These are phyloP conservation scores for Iberis pinnata DNA, from an alignment of 345 rosid genomes.

Conservation along the genomic window DNA sequence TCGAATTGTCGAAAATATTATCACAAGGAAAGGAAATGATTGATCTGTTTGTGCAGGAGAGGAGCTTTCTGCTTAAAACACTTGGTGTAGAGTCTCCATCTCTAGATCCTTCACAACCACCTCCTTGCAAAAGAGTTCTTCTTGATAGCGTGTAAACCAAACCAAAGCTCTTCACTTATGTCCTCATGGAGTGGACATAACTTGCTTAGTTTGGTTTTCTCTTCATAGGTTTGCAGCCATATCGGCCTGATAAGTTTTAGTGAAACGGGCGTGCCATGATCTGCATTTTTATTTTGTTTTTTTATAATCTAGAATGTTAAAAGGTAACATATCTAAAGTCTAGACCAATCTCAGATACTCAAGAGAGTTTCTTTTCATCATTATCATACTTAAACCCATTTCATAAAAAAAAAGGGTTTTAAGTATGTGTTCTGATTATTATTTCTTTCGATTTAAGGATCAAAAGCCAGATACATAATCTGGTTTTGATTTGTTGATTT, in stretches of 20 bases:
- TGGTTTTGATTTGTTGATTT: slow-evolving; percentile 28
- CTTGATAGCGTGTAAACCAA: slow-evolving; percentile 67
- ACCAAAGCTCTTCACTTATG: slow-evolving; percentile 19
- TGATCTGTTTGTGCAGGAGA: slow-evolving; percentile 53
- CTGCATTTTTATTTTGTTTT: slow-evolving; percentile 40
- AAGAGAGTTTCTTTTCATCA: slow-evolving; percentile 15
- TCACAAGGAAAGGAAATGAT: slow-evolving; percentile 23
- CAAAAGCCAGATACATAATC: slow-evolving; percentile 33
- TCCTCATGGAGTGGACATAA: slow-evolving; percentile 29
- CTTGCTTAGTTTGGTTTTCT: slow-evolving; percentile 25
- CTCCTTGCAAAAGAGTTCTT: slow-evolving; percentile 93
- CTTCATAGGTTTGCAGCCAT: slow-evolving; percentile 54
- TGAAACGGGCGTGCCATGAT: slow-evolving; percentile 50
- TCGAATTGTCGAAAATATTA: too few species aligned
- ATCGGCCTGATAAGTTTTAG: slow-evolving; percentile 71
- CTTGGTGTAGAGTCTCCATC: slow-evolving; percentile 83
- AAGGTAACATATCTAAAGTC: slow-evolving; percentile 55
- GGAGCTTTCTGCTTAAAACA: slow-evolving; percentile 81
- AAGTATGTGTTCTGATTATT: slow-evolving; percentile 18
- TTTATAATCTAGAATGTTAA: slow-evolving; percentile 39
- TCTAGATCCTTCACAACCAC: slow-evolving; percentile 61
- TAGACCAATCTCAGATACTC: slow-evolving; percentile 40
- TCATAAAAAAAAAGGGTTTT: slow-evolving; percentile 14
- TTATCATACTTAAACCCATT: slow-evolving; percentile 16
- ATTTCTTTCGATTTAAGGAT: slow-evolving; percentile 8